Evolutionary conservation across 768 basidiomycete species (phyloP).

Genomic region (Hydnum rufescens): DNA sequence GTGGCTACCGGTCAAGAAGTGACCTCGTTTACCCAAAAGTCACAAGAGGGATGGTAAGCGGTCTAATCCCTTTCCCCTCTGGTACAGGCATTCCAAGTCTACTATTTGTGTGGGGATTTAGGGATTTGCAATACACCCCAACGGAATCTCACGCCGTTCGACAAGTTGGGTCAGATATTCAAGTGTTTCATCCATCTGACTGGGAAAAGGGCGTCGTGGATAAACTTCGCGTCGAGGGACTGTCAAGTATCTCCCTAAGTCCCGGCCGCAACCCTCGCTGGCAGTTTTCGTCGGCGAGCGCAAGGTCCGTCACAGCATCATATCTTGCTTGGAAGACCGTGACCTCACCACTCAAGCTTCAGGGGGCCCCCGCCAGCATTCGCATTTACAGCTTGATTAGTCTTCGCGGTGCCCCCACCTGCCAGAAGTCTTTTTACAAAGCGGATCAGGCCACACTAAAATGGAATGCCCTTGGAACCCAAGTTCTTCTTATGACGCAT

Average conservation of each 20-base stretch:
- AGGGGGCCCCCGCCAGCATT: conserved; percentile 79
- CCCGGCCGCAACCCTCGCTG: conserved; percentile 76
- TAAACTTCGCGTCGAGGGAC: conserved; percentile 67
- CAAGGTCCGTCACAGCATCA: conserved; percentile 34
- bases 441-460: conserved; percentile 85
- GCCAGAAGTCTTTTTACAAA: conserved; percentile 88
- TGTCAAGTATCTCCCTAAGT: conserved; percentile 55
- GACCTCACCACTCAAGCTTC: neutral
- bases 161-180: conserved; percentile 61
- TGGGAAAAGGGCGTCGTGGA: conserved; percentile 64
- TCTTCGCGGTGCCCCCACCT: conserved; percentile 42
- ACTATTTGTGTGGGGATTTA: no score
- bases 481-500: conserved; percentile 77
- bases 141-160: conserved; percentile 75
- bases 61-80: no score
- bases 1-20: conserved; percentile 73
- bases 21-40: conserved; percentile 73
- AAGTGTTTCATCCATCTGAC: conserved; percentile 63
- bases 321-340: neutral
- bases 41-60: conserved; percentile 63
- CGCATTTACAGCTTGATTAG: conserved; percentile 56
- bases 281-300: conserved; percentile 89
- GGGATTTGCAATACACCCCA: conserved; percentile 70
- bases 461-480: conserved; percentile 90
- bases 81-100: no score